These are phyloP conservation scores for Benincasa hispida DNA, from an alignment of 306 rosid genomes.

Conservation along the genomic window DNA sequence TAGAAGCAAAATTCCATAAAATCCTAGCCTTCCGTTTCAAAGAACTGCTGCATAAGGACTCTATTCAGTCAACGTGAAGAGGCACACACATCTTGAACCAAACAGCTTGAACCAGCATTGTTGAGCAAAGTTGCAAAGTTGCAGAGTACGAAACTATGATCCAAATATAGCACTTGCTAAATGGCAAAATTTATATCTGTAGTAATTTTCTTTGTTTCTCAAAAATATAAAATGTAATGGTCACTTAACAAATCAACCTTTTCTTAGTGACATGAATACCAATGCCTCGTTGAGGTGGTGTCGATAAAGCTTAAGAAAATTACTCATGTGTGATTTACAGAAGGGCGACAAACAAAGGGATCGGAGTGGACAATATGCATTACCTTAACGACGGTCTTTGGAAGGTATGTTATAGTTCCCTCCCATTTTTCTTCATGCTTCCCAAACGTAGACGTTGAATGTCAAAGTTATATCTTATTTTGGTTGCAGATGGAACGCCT, in stretches of 20 bases:
- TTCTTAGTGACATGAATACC: too few relatives aligned
- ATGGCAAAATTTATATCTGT: too few relatives aligned
- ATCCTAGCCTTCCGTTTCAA: too few relatives aligned
- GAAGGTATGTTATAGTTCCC: constrained; percentile 51
- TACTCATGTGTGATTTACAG: constrained; percentile 29
- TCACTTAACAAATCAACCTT: neutral
- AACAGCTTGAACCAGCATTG: too few relatives aligned
- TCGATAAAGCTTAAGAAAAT: neutral
- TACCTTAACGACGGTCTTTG: constrained; percentile 97
- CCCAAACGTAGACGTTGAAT: neutral
- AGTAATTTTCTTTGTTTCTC: neutral
- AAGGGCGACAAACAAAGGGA: constrained; percentile 80
- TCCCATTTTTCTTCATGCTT: neutral
- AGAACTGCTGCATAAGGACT: too few relatives aligned
- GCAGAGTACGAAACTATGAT: too few relatives aligned
- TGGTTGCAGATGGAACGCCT: constrained; percentile 58
- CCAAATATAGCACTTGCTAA: too few relatives aligned
- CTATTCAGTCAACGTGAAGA: too few relatives aligned
- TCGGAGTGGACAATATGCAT: constrained; percentile 96
- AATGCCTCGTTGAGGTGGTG: neutral
- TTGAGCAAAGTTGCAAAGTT: too few relatives aligned
- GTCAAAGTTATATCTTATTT: neutral
- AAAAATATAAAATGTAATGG: neutral
- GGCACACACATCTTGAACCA: too few relatives aligned
- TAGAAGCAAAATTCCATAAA: too few relatives aligned